Evolutionary conservation across 2,329 filamentous ascomycete genomes (phyloP), one percentile per base, ranked within the genome.

Genomic region (Didymella pinodella): DNA sequence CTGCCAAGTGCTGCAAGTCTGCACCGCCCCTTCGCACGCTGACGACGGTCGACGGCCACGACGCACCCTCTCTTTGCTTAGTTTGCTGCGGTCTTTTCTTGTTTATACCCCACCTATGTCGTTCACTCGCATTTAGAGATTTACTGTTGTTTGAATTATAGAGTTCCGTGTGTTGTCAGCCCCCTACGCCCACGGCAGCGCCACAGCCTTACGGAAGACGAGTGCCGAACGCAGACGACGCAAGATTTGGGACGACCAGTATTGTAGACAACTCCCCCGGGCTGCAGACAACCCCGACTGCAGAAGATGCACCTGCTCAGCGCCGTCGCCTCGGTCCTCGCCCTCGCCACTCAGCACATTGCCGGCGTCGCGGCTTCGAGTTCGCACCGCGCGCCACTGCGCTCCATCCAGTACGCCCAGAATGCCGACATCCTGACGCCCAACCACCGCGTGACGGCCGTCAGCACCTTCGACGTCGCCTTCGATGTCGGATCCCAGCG

Each of bases 401-500:
- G 84, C 66, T 88, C 90, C 72, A 81, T 97, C 48, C 88, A 88
- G 12, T 82, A 87, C 46, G 80, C 97, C 65, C 88, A 93, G 62
- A 86, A 93, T 72, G 85, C 90, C 31, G 84, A 87, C 60, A 90
- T 99, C 65, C 87, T 92, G 70, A 92, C 93, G 0, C 88, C 89
- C 16, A 90, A 90, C 45, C 87, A 92, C 74, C 88, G 90, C 59
- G 86, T 97, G 46, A 89, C 95, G 73, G 88, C 93, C 48, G 82
- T 90, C 56, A 94, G 93, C 14, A 82, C 87, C 22, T 99, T 99
- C 77, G 91, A 97, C 70, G 81, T 99, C 62, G 88, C 86, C 29
- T 97, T 99, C 75, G 83, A 86, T 57, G 80, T 97, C 34, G 81
- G 86, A 60, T 83, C 85, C 52, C 80, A 84, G 60, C 85, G 87